A percentile compares a stretch with the other conserved stretches of the same genome.
These are phyloP conservation scores for Curvularia hawaiiensis DNA, from an alignment of 2,329 filamentous ascomycete species.

Conservation along the genomic window DNA sequence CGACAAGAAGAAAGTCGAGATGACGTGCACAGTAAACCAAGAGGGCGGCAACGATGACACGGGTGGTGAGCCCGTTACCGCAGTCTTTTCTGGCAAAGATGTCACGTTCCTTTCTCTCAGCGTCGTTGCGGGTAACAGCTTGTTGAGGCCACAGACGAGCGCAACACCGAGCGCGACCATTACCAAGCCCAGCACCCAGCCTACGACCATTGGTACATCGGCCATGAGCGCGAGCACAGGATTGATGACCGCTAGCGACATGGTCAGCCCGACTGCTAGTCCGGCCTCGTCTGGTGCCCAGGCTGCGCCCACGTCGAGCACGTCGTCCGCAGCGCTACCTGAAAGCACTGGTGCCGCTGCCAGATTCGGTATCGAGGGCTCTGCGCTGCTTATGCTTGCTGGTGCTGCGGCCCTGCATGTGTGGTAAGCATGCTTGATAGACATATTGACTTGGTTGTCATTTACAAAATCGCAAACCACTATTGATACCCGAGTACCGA, in stretches of 20 bases:
- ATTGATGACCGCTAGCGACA: slow-evolving; percentile 4
- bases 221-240: slow-evolving; percentile 8
- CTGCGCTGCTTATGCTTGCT: slow-evolving; percentile 27
- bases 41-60: slow-evolving; percentile 23
- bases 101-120: slow-evolving; percentile 29
- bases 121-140: slow-evolving; percentile 29
- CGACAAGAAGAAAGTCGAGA: slow-evolving; percentile 25
- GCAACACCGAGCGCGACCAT: slow-evolving; percentile 14
- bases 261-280: slow-evolving; percentile 1
- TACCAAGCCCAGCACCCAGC: slow-evolving; percentile 10
- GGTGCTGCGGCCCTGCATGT: slow-evolving; percentile 29
- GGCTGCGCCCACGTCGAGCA: slow-evolving; percentile 12
- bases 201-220: slow-evolving; percentile 8
- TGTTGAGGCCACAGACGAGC: slow-evolving; percentile 21
- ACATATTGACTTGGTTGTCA: background rate
- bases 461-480: background rate
- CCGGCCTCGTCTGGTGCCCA: slow-evolving; percentile 6
- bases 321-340: slow-evolving; percentile 16
- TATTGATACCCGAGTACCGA: background rate
- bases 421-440: slow-evolving; percentile 14
- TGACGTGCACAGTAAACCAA: slow-evolving; percentile 34
- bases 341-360: slow-evolving; percentile 30
- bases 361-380: slow-evolving; percentile 25
- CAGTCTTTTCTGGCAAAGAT: slow-evolving; percentile 23
- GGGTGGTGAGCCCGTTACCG: slow-evolving; percentile 16